Percentiles rank a stretch among this genome's conserved stretches.
These are phyloP conservation scores for Physcomitrium patens DNA, from an alignment of 225 moss, liverwort and hornwort species.

Conservation along the genomic window DNA sequence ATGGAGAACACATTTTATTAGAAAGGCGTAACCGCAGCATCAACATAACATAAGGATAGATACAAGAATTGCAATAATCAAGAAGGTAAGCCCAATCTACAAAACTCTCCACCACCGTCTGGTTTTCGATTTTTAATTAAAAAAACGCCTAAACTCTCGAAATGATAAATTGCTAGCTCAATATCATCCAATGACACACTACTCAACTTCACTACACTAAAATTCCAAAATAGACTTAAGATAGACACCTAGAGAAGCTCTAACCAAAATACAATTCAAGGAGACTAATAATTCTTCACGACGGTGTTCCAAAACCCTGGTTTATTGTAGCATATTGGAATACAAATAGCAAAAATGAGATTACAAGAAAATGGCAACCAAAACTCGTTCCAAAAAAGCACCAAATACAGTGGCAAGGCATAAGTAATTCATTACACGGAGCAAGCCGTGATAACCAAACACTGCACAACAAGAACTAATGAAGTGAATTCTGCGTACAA, in stretches of 20 bases:
- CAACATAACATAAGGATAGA: background rate
- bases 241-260: background rate
- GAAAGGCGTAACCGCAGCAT: conserved; percentile 4
- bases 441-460: conserved; percentile 22
- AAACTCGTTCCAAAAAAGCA: conserved; percentile 9
- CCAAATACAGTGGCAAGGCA: background rate
- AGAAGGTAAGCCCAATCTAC: conserved; percentile 4
- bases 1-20: conserved; percentile 19
- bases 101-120: background rate
- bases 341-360: background rate
- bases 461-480: conserved; percentile 18
- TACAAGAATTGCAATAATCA: conserved; percentile 9
- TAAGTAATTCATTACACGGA: conserved; percentile 14
- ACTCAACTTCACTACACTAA: background rate
- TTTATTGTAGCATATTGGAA: background rate
- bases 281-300: conserved; percentile 18
- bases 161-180: conserved; percentile 9
- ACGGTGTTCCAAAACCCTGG: conserved; percentile 22
- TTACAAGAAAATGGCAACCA: background rate
- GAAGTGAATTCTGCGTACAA: no score
- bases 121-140: background rate
- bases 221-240: background rate
- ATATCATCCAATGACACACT: conserved; percentile 12
- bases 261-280: conserved; percentile 15
- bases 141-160: conserved; percentile 9